These are phyloP conservation scores for Pseudogymnoascus sp. DNA, from an alignment of 2,329 filamentous ascomycete species.

Conservation along the genomic window DNA sequence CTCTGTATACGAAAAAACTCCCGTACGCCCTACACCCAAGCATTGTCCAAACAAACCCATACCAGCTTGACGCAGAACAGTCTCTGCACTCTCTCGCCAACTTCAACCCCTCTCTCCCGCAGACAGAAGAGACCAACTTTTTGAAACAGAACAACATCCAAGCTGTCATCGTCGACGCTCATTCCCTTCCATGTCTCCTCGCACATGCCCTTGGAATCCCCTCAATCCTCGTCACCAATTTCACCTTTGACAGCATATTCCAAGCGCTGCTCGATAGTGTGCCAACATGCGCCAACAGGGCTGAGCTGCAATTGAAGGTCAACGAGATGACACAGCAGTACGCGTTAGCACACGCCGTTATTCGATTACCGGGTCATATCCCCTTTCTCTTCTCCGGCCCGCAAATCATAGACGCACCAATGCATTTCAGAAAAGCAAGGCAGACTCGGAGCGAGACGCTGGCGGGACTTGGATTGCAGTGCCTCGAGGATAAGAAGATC, in stretches of 20 bases:
- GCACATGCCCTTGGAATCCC: conserved; percentile 12
- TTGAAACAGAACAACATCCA: conserved; percentile 12
- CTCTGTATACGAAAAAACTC: conserved; percentile 9
- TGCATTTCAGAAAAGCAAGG: conserved; percentile 16
- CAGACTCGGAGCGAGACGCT: conserved; percentile 11
- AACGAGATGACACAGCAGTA: conserved; percentile 14
- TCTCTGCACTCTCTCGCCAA: conserved; percentile 12
- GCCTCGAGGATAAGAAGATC: conserved; percentile 11
- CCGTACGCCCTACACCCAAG: conserved; percentile 11
- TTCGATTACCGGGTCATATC: conserved; percentile 16
- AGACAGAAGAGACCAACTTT: conserved; percentile 12
- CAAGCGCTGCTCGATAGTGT: conserved; percentile 12
- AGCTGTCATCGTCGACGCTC: conserved; percentile 12
- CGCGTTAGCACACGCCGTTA: conserved; percentile 14
- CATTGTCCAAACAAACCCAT: conserved; percentile 14
- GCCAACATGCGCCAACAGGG: conserved; percentile 9
- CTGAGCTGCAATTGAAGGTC: conserved; percentile 9
- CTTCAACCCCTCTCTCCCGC: conserved; percentile 11
- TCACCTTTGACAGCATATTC: conserved; percentile 16
- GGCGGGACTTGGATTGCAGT: background rate
- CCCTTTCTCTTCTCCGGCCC: conserved; percentile 13
- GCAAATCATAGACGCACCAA: conserved; percentile 13
- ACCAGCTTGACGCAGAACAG: conserved; percentile 13
- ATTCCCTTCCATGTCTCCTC: conserved; percentile 13
- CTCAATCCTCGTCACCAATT: conserved; percentile 14